phyloP scores from a whole-genome alignment of 2,329 filamentous ascomycete genomes.

The Sclerotinia sclerotiorum region DNA sequence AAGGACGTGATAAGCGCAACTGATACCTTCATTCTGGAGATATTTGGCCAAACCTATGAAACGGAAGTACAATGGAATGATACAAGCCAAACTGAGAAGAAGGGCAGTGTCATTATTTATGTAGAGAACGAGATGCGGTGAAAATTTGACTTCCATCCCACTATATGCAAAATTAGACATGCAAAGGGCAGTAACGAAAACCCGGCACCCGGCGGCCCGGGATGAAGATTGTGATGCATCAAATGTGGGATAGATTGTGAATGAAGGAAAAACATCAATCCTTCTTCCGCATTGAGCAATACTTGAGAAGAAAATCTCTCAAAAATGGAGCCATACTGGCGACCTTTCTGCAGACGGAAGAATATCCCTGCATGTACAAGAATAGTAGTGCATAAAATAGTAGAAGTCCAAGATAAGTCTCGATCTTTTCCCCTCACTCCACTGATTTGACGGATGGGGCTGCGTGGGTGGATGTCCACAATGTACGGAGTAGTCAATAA shows the following conservation, averaged over 20 bases:
- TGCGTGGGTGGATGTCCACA: neutral
- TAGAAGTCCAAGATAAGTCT: neutral
- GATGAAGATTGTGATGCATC: too few species aligned
- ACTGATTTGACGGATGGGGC: slow-evolving; percentile 7
- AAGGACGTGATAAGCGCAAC: slow-evolving; percentile 6
- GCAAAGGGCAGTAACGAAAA: neutral
- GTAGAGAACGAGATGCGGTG: neutral
- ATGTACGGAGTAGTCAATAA: neutral
- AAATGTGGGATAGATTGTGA: neutral
- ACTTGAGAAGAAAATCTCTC: neutral
- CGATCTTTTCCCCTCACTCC: neutral
- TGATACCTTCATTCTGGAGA: slow-evolving; percentile 12
- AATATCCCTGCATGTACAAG: neutral
- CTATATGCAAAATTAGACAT: too few species aligned
- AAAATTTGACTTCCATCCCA: neutral
- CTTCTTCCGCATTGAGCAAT: neutral
- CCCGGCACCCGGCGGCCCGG: slow-evolving; percentile 13
- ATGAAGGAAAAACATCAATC: slow-evolving; percentile 14
- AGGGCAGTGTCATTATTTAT: slow-evolving; percentile 6
- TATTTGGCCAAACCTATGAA: neutral
- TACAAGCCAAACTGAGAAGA: neutral
- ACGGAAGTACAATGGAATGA: neutral
- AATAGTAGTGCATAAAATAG: neutral
- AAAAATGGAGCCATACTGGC: neutral
- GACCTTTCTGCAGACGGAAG: neutral